Percentiles rank a stretch among this genome's conserved stretches.
Conservation (phyloP, 352 stramenopile species). For the Pilasporangium apinafurcum region DNA sequence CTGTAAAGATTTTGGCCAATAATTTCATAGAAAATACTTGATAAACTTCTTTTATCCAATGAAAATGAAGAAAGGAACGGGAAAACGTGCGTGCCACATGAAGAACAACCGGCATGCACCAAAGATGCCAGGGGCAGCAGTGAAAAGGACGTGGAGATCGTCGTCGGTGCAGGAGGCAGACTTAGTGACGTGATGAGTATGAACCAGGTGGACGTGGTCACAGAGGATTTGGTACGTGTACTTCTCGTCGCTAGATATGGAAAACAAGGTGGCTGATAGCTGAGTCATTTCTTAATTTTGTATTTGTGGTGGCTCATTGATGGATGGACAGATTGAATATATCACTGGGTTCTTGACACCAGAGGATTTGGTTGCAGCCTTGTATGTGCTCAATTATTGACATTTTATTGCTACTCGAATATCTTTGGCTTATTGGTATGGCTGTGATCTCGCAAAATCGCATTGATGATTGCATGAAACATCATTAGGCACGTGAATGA, state of each 20-base stretch:
- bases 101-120: not conserved
- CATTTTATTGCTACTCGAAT: no score
- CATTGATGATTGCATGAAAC: no score
- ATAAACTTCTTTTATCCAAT: not conserved
- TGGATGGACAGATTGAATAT: constrained; percentile 24
- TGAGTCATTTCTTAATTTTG: no score
- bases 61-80: not conserved
- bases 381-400: no score
- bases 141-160: not conserved
- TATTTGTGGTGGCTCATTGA: not conserved
- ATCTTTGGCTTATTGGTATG: not conserved
- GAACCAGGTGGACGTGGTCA: constrained; percentile 5
- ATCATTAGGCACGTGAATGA: constrained; percentile 55
- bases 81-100: not conserved
- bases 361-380: constrained; percentile 33
- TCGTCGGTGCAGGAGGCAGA: not conserved
- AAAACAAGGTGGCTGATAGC: not conserved
- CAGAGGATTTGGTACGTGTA: constrained; percentile 34
- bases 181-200: not conserved
- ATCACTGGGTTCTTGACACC: constrained; percentile 51
- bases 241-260: no score
- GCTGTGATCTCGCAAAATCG: no score
- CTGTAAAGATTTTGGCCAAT: no score
- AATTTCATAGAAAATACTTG: no score
- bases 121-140: no score